A percentile compares a stretch with the other conserved stretches of the same genome.
These are phyloP conservation scores for Cetraspora pellucida DNA, from an alignment of 192 early-diverging fungal species.

Conservation along the genomic window DNA sequence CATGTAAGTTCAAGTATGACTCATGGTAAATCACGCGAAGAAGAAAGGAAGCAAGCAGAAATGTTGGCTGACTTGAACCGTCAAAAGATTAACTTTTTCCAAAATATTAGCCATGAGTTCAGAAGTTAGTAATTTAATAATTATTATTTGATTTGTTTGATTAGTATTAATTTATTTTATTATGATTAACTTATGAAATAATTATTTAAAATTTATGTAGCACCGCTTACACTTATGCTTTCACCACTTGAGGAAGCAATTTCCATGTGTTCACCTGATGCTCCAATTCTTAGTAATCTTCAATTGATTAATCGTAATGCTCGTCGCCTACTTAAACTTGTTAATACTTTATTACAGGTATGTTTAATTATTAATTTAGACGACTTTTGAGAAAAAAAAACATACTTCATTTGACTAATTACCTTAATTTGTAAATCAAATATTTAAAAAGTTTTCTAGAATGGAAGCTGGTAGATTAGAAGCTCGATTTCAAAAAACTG, in stretches of 20 bases:
- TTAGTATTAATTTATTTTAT: not conserved
- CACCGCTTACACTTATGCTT: conserved; percentile 61
- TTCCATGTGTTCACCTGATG: conserved; percentile 30
- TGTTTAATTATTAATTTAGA: not conserved
- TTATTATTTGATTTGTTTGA: not conserved
- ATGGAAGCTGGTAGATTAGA: conserved; percentile 1
- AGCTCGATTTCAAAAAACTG: conserved; percentile 52
- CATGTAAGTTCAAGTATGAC: conserved; percentile 41
- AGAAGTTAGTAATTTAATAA: conserved; percentile 42
- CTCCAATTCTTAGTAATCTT: conserved; percentile 35
- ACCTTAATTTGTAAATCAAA: not conserved
- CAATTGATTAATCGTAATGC: conserved; percentile 57
- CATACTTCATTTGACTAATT: no score
- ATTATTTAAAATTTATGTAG: conserved; percentile 19
- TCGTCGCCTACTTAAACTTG: conserved; percentile 55
- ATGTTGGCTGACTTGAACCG: conserved; percentile 44
- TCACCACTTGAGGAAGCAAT: conserved; percentile 55
- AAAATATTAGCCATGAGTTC: conserved; percentile 51
- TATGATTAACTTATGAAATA: not conserved
- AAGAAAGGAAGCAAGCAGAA: conserved; percentile 43
- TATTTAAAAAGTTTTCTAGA: conserved; percentile 13
- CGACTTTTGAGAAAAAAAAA: no score
- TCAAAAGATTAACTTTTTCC: conserved; percentile 49
- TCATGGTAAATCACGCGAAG: conserved; percentile 43
- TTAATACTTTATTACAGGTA: conserved; percentile 58